Percentiles rank a stretch among this genome's conserved stretches.
These are phyloP conservation scores for Clarireedia sp. DNA, from an alignment of 2,329 filamentous ascomycete genomes.

Conservation along the genomic window DNA sequence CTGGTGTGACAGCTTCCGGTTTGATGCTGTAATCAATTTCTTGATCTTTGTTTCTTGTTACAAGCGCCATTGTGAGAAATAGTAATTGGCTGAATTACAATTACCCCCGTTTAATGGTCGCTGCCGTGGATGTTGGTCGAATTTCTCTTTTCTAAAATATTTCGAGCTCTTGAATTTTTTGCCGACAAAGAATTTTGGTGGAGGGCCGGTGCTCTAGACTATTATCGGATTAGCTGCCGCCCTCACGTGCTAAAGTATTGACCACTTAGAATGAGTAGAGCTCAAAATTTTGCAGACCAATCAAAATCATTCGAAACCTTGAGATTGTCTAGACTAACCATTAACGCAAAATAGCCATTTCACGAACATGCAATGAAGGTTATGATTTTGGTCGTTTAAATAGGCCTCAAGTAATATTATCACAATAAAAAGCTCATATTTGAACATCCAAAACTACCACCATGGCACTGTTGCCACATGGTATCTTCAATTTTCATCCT, in stretches of 20 bases:
- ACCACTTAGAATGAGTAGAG: neutral
- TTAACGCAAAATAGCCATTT: too few relatives aligned
- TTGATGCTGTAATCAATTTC: constrained; percentile 83
- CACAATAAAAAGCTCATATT: too few relatives aligned
- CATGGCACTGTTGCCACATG: constrained; percentile 9
- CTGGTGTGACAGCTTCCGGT: constrained; percentile 72
- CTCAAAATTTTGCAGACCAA: neutral
- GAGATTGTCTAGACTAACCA: too few relatives aligned
- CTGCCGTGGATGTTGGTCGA: neutral
- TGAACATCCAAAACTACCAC: neutral
- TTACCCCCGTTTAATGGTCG: constrained; percentile 4
- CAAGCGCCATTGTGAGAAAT: constrained; percentile 37
- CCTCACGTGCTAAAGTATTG: neutral
- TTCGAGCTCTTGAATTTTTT: constrained; percentile 12
- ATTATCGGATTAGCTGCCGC: neutral
- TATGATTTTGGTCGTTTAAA: too few relatives aligned
- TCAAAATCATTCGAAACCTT: neutral
- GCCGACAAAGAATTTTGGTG: constrained; percentile 11
- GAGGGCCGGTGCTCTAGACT: constrained; percentile 1
- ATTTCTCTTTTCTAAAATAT: constrained; percentile 7
- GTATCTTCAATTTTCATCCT: constrained; percentile 11
- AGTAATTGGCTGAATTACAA: constrained; percentile 9
- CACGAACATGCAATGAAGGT: too few relatives aligned
- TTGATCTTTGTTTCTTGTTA: constrained; percentile 34
- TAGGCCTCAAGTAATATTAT: too few relatives aligned